Evolutionary conservation across 768 basidiomycete species (phyloP).

Genomic region (Coprinellus micaceus): DNA sequence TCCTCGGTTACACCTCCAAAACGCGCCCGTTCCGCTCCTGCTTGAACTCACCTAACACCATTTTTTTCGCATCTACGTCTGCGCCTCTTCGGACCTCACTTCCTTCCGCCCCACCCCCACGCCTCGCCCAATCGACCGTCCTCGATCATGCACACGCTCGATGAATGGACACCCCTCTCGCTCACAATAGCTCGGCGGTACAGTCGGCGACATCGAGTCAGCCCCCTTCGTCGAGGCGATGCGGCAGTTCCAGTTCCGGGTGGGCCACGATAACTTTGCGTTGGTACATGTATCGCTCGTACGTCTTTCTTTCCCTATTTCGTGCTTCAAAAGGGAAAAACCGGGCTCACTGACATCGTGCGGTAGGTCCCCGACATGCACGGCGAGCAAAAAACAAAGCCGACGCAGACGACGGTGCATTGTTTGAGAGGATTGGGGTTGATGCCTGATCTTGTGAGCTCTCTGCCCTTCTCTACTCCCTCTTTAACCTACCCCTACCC

Average conservation of each 20-base stretch:
- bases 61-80: too few species aligned
- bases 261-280: slow-evolving; percentile 94
- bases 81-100: too few species aligned
- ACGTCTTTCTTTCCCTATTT: too few species aligned
- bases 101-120: too few species aligned
- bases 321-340: too few species aligned
- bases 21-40: too few species aligned
- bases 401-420: slow-evolving; percentile 95
- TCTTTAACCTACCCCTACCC: background rate
- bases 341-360: too few species aligned
- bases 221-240: slow-evolving; percentile 98
- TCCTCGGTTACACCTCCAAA: too few species aligned
- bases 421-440: slow-evolving; percentile 90
- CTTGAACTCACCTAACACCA: too few species aligned
- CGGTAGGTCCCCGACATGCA: slow-evolving; percentile 99
- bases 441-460: slow-evolving; percentile 82
- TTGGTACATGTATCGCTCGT: slow-evolving; percentile 96
- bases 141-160: too few species aligned
- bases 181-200: slow-evolving; percentile 97
- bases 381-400: slow-evolving; percentile 98
- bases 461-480: background rate
- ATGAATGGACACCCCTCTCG: too few species aligned
- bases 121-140: too few species aligned
- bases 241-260: slow-evolving; percentile 99
- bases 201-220: slow-evolving; percentile 97